Conservation (phyloP, 306 rosid species). For the Cicer bijugum region DNA sequence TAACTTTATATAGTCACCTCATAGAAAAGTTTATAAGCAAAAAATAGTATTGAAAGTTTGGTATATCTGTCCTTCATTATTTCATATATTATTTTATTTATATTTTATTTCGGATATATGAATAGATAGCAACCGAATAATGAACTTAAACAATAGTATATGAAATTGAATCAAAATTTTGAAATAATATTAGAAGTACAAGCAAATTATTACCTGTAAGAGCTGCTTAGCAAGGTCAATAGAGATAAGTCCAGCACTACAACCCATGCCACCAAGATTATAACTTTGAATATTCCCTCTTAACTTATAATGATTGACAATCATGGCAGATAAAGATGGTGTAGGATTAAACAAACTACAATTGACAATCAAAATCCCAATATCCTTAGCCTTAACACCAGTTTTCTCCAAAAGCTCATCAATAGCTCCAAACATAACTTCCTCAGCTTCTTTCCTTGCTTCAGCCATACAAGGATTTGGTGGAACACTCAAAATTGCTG, state of each 20-base stretch:
- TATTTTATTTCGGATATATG: no score
- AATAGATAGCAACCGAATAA: neutral
- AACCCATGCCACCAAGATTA: slow-evolving; percentile 98
- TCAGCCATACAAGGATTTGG: slow-evolving; percentile 82
- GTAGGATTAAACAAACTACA: slow-evolving; percentile 94
- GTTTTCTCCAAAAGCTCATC: slow-evolving; percentile 79
- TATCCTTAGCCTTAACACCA: slow-evolving; percentile 83
- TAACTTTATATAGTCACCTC: neutral
- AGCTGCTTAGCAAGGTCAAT: slow-evolving; percentile 93
- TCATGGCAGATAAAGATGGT: slow-evolving; percentile 87
- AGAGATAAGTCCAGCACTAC: slow-evolving; percentile 94
- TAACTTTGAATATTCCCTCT: slow-evolving; percentile 75
- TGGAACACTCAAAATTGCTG: slow-evolving; percentile 67
- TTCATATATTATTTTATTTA: no score
- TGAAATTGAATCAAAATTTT: neutral
- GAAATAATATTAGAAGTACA: neutral
- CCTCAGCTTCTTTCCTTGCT: slow-evolving; percentile 87
- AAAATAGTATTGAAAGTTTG: no score
- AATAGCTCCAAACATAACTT: slow-evolving; percentile 88
- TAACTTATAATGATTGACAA: slow-evolving; percentile 81
- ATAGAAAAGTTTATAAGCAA: no score
- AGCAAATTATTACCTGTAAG: slow-evolving; percentile 61
- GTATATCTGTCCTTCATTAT: no score
- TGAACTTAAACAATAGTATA: neutral
- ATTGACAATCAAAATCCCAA: slow-evolving; percentile 84